Evolutionary conservation across 306 rosid genomes (phyloP).

Genomic region (Citrullus colocynthis): DNA sequence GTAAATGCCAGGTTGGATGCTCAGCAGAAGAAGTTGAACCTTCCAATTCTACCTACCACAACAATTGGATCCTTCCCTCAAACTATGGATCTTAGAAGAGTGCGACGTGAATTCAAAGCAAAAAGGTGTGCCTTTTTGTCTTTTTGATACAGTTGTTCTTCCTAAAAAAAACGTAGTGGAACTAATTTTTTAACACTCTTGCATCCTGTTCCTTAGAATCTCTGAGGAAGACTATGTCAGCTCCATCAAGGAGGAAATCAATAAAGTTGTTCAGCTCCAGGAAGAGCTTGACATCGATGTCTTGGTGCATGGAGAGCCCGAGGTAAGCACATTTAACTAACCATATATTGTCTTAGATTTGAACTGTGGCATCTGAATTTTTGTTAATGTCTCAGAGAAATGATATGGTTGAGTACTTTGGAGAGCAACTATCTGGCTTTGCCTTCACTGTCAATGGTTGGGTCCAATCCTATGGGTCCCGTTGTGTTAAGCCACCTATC

Average conservation of each 20-base stretch:
- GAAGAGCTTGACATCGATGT: slow-evolving; percentile 89
- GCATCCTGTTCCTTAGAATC: slow-evolving; percentile 27
- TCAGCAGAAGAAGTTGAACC: slow-evolving; percentile 72
- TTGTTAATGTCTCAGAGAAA: slow-evolving; percentile 38
- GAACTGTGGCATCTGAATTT: not conserved
- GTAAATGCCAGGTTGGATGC: slow-evolving; percentile 56
- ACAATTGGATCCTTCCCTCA: slow-evolving; percentile 92
- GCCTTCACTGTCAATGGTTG: slow-evolving; percentile 87
- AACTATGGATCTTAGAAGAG: slow-evolving; percentile 61
- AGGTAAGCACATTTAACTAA: slow-evolving; percentile 29
- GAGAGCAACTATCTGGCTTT: slow-evolving; percentile 85
- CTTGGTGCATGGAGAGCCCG: slow-evolving; percentile 85
- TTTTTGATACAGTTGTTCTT: not conserved
- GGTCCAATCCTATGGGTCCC: slow-evolving; percentile 87
- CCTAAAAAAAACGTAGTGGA: not conserved
- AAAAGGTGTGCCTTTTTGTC: slow-evolving; percentile 31
- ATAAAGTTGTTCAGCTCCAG: slow-evolving; percentile 65
- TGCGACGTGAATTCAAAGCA: slow-evolving; percentile 75
- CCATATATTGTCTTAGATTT: not conserved
- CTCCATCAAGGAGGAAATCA: slow-evolving; percentile 62
- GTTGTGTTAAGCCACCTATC: slow-evolving; percentile 80
- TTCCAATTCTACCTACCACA: slow-evolving; percentile 76
- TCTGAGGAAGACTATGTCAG: slow-evolving; percentile 50
- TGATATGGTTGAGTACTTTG: slow-evolving; percentile 91
- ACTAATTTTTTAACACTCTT: not conserved